These are phyloP conservation scores for Hypsizygus marmoreus DNA, from an alignment of 768 basidiomycete species.

Conservation along the genomic window DNA sequence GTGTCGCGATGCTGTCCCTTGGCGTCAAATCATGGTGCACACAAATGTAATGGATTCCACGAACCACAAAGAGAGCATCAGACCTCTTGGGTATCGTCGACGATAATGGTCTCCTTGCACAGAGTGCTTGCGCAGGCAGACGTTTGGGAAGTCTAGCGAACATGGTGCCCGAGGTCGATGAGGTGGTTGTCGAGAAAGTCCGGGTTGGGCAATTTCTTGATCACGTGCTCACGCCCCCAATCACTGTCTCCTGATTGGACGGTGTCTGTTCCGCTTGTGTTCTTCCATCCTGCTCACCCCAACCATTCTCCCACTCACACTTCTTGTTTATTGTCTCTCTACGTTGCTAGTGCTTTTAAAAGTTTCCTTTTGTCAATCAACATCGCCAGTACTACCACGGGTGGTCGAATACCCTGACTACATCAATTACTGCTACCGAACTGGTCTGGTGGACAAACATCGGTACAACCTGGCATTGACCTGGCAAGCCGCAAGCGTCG, in stretches of 20 bases:
- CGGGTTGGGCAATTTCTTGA: constrained; percentile 10
- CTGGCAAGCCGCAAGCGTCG: no score
- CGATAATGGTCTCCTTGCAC: constrained; percentile 39
- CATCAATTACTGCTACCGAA: no score
- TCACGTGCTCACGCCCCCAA: constrained; percentile 22
- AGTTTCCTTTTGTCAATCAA: no score
- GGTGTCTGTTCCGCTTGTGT: no score
- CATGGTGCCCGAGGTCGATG: constrained; percentile 23
- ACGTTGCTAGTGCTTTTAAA: no score
- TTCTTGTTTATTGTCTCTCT: no score
- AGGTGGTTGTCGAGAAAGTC: constrained; percentile 19
- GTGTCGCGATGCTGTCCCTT: constrained; percentile 87
- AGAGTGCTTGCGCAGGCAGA: constrained; percentile 24
- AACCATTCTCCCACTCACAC: no score
- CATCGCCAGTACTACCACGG: no score
- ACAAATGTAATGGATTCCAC: constrained; percentile 30
- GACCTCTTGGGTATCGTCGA: constrained; percentile 55
- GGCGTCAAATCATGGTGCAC: constrained; percentile 10
- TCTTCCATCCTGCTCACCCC: no score
- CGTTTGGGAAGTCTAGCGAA: constrained; percentile 34
- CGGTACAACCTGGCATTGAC: no score
- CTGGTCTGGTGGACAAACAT: no score
- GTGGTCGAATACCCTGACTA: no score
- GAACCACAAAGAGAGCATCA: constrained; percentile 85
- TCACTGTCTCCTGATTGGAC: constrained; percentile 4